These are phyloP conservation scores for Mortierella sp. DNA, from an alignment of 371 early-diverging fungal species.

Conservation along the genomic window DNA sequence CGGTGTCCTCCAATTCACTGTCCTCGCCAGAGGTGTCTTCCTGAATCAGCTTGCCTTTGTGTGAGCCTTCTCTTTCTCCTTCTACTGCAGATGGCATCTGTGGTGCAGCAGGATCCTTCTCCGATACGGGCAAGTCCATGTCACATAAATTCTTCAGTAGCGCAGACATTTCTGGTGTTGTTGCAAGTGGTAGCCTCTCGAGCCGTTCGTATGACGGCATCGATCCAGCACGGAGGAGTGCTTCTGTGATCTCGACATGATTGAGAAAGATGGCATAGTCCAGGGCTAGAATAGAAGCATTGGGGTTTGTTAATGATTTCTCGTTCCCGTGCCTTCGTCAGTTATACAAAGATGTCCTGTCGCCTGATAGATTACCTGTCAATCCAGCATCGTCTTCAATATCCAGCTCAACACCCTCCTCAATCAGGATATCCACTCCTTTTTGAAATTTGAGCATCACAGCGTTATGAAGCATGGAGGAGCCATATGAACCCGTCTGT, in stretches of 20 bases:
- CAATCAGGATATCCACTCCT: conserved; percentile 31
- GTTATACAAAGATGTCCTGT: background rate
- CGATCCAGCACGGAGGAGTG: conserved; percentile 31
- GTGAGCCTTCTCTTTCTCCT: too few relatives aligned
- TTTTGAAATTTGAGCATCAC: conserved; percentile 33
- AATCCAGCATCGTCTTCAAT: conserved; percentile 42
- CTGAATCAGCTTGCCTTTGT: too few relatives aligned
- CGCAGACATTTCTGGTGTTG: conserved; percentile 19
- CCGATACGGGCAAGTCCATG: conserved; percentile 23
- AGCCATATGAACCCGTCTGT: conserved; percentile 35
- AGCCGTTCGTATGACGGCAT: conserved; percentile 31
- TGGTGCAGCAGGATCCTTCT: too few relatives aligned
- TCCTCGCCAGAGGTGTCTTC: too few relatives aligned
- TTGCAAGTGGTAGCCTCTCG: conserved; percentile 10
- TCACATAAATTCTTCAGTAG: conserved; percentile 20
- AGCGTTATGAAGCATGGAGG: conserved; percentile 43
- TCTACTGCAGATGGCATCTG: conserved; percentile 19
- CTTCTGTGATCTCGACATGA: conserved; percentile 32
- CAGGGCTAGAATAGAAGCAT: conserved; percentile 32
- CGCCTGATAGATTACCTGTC: conserved; percentile 32
- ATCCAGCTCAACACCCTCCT: conserved; percentile 47
- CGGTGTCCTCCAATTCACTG: too few relatives aligned
- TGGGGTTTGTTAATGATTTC: too few relatives aligned
- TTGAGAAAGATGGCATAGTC: conserved; percentile 45
- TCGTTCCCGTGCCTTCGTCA: too few relatives aligned